Percentiles rank a stretch among this genome's conserved stretches.
Conservation (phyloP, 2,329 filamentous ascomycete species). For the Penicillium sp. region DNA sequence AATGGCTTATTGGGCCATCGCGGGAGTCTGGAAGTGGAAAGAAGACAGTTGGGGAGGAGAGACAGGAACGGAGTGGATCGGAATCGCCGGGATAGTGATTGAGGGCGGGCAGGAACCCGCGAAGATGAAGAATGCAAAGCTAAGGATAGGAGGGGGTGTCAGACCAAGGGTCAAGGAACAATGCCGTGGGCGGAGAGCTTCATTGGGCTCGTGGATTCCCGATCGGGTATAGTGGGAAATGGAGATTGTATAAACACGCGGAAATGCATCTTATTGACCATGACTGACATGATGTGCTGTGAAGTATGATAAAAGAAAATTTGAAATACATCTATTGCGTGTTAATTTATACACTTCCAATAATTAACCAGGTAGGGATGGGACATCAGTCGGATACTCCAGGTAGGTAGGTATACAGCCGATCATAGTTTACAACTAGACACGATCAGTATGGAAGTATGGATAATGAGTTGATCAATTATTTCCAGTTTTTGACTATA, state of each 20-base stretch:
- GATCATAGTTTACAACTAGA: no score
- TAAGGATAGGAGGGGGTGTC: constrained; percentile 13
- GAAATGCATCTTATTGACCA: no score
- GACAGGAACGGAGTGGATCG: constrained; percentile 2
- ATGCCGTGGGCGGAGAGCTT: constrained; percentile 14
- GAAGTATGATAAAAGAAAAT: no score
- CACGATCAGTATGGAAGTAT: no score
- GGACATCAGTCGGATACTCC: no score
- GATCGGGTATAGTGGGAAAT: constrained; percentile 18
- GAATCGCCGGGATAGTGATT: constrained; percentile 8
- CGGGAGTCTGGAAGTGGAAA: constrained; percentile 14
- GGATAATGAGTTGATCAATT: no score
- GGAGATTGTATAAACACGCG: background rate
- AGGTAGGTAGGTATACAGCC: no score
- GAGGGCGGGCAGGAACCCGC: background rate
- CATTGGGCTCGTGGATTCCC: constrained; percentile 13
- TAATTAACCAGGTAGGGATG: no score
- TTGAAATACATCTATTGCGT: no score
- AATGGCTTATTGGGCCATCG: constrained; percentile 29
- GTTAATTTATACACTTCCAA: no score
- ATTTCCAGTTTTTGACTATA: no score
- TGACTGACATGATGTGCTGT: no score
- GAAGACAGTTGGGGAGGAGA: constrained; percentile 6
- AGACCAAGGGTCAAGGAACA: constrained; percentile 13
- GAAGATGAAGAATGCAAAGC: constrained; percentile 5